These are phyloP conservation scores for Artemisia argyi DNA, from an alignment of 129 eudicot species.

Conservation along the genomic window DNA sequence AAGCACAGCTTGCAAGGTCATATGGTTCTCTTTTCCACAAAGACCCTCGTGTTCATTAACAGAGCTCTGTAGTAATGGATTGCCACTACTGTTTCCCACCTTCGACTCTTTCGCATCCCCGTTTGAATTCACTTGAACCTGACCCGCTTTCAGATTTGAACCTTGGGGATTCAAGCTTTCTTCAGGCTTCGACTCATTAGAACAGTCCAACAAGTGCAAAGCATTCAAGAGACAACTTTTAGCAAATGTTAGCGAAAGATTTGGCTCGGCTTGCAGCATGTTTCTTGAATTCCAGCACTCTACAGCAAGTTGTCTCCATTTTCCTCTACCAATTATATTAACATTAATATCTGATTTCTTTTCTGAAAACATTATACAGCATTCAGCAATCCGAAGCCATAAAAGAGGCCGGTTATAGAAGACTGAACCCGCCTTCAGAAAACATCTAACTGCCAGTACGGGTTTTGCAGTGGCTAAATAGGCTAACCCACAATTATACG, in stretches of 20 bases:
- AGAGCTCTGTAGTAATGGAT: constrained; percentile 42
- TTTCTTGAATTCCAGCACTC: constrained; percentile 40
- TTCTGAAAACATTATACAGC: constrained; percentile 72
- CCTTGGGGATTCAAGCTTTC: constrained; percentile 30
- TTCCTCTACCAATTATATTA: constrained; percentile 71
- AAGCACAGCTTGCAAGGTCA: constrained; percentile 67
- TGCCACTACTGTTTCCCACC: constrained; percentile 38
- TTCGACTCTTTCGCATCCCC: constrained; percentile 80
- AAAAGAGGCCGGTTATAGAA: constrained; percentile 75
- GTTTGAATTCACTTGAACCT: constrained; percentile 53
- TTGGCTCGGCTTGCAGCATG: constrained; percentile 34
- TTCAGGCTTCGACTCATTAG: constrained; percentile 25
- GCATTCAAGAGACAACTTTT: constrained; percentile 76
- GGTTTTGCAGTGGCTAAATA: constrained; percentile 81
- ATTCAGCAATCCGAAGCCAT: constrained; percentile 93
- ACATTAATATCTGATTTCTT: constrained; percentile 53
- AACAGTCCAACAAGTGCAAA: constrained; percentile 48
- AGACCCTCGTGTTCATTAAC: constrained; percentile 52
- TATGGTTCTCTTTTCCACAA: constrained; percentile 58
- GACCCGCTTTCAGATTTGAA: constrained; percentile 35
- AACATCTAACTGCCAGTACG: constrained; percentile 69
- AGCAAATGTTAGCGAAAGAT: constrained; percentile 68
- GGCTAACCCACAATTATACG: constrained; percentile 75
- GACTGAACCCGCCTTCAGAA: constrained; percentile 59
- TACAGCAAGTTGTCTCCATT: constrained; percentile 75